Conservation (phyloP, 2,329 filamentous ascomycete genomes). For the Neonectria magnoliae region DNA sequence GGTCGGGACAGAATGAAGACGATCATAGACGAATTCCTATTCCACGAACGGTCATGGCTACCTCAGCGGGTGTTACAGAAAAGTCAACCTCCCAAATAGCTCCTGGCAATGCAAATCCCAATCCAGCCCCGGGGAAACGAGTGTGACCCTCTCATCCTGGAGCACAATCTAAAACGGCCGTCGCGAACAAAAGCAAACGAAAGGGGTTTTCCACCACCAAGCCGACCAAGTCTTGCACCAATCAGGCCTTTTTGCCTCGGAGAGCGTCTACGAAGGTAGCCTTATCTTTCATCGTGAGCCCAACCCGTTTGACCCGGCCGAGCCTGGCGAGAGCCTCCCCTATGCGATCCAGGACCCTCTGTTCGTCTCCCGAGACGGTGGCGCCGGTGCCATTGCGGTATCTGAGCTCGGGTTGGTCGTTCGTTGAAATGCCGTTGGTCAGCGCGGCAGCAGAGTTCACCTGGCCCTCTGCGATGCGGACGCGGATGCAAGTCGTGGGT, state of each 20-base stretch:
- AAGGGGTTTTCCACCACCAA: not conserved
- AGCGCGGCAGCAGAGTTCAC: constrained; percentile 58
- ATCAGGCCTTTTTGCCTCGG: constrained; percentile 52
- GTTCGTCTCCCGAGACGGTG: constrained; percentile 65
- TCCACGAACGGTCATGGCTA: constrained; percentile 28
- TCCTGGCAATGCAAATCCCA: constrained; percentile 40
- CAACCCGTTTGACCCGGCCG: constrained; percentile 88
- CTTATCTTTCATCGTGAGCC: constrained; percentile 85
- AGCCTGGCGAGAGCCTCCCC: constrained; percentile 88
- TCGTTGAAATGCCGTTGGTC: constrained; percentile 48
- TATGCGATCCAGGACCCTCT: constrained; percentile 78
- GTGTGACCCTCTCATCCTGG: not conserved
- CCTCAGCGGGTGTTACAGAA: constrained; percentile 20
- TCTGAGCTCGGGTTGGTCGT: constrained; percentile 41
- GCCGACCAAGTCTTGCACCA: not conserved
- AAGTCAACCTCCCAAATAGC: constrained; percentile 28
- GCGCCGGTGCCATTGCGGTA: constrained; percentile 44
- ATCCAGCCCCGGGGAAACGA: constrained; percentile 10
- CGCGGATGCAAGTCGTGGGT: constrained; percentile 88
- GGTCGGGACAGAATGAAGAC: not conserved
- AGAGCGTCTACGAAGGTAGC: constrained; percentile 79
- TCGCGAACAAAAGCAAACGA: not conserved
- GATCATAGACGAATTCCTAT: not conserved
- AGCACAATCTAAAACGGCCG: constrained; percentile 10
- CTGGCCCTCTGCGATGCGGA: constrained; percentile 85